These are phyloP conservation scores for Aspergillus thermomutatus DNA, from an alignment of 2,329 filamentous ascomycete genomes.

Conservation along the genomic window DNA sequence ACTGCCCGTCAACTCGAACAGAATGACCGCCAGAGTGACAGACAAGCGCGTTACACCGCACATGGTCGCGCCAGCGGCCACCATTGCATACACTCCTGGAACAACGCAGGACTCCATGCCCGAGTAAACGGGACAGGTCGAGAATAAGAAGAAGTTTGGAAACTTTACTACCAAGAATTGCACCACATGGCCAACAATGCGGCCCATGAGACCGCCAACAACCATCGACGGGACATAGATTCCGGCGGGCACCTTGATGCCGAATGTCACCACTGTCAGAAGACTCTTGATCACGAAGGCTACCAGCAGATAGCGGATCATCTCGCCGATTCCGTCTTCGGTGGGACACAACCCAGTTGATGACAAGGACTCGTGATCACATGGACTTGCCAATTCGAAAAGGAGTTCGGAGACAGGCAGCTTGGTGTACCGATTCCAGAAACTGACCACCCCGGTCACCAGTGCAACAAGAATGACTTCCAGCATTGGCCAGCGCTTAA, in stretches of 20 bases:
- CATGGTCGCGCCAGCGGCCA: conserved; percentile 95
- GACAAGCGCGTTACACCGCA: conserved; percentile 92
- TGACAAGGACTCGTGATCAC: conserved; percentile 62
- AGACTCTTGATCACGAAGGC: conserved; percentile 89
- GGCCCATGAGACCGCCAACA: conserved; percentile 86
- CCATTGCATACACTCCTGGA: conserved; percentile 92
- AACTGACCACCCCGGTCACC: conserved; percentile 78
- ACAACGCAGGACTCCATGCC: conserved; percentile 81
- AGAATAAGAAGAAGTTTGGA: conserved; percentile 69
- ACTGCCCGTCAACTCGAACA: conserved; percentile 94
- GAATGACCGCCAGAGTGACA: conserved; percentile 88
- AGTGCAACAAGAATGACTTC: conserved; percentile 87
- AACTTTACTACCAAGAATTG: conserved; percentile 76
- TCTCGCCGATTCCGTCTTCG: conserved; percentile 71
- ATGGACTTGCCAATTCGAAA: conserved; percentile 86
- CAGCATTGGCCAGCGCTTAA: conserved; percentile 79
- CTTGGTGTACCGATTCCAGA: conserved; percentile 90
- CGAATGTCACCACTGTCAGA: conserved; percentile 86
- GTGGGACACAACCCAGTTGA: conserved; percentile 77
- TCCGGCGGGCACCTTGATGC: conserved; percentile 91
- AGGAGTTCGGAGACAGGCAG: conserved; percentile 86
- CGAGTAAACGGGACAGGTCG: conserved; percentile 62
- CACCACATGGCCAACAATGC: conserved; percentile 78
- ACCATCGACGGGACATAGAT: conserved; percentile 99
- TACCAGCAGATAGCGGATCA: conserved; percentile 67